These are phyloP conservation scores for Pichia terricola DNA, from an alignment of 1,139 yeast species.

Conservation along the genomic window DNA sequence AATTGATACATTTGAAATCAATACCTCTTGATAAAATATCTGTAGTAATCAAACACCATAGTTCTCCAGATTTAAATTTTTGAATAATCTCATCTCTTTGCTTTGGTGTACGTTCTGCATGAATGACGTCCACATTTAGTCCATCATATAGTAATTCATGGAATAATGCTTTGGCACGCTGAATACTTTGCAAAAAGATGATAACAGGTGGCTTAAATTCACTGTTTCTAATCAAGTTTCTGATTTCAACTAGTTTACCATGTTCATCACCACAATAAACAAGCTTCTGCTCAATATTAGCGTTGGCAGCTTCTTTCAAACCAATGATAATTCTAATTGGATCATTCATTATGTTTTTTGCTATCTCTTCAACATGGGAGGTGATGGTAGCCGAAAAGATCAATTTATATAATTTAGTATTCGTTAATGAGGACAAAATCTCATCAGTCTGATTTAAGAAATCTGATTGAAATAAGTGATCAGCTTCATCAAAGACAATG, in stretches of 20 bases:
- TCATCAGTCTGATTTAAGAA: conserved; percentile 89
- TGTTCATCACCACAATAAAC: conserved; percentile 89
- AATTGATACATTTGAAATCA: conserved; percentile 90
- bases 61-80: conserved; percentile 76
- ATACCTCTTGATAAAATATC: conserved; percentile 96
- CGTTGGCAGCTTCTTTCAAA: conserved; percentile 86
- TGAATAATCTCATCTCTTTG: conserved; percentile 85
- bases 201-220: conserved; percentile 89
- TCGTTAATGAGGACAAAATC: conserved; percentile 59
- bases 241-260: conserved; percentile 83
- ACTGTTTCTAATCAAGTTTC: conserved; percentile 79
- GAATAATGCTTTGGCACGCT: conserved; percentile 89
- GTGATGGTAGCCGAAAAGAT: conserved; percentile 96
- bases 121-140: conserved; percentile 89
- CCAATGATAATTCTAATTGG: conserved; percentile 87
- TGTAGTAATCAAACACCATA: conserved; percentile 95
- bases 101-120: conserved; percentile 84
- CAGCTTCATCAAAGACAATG: conserved; percentile 90
- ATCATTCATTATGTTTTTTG: conserved; percentile 72
- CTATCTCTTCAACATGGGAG: conserved; percentile 84
- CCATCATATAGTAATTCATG: conserved; percentile 88
- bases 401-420: conserved; percentile 48
- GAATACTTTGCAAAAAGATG: conserved; percentile 83
- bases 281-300: conserved; percentile 73
- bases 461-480: conserved; percentile 81